Conservation (phyloP, 768 basidiomycete genomes). For the Macrolepiota dolichaula region DNA sequence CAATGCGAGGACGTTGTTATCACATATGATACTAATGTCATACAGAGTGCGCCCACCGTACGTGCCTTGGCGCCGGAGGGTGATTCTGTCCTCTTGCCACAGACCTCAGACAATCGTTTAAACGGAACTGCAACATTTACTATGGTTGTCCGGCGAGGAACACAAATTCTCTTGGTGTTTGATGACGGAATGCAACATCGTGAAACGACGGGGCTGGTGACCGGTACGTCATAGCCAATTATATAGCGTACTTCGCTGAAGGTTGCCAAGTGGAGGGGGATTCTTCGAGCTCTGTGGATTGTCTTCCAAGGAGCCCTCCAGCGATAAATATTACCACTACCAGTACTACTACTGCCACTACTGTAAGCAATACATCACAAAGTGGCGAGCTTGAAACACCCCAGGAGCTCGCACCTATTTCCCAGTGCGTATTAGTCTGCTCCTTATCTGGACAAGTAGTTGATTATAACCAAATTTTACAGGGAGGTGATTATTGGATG, state of each 20-base stretch:
- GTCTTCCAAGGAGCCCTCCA: neutral
- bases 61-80: constrained; percentile 36
- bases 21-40: constrained; percentile 31
- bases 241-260: neutral
- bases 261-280: neutral
- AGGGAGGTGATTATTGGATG: constrained; percentile 47
- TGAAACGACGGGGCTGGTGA: constrained; percentile 41
- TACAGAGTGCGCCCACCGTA: constrained; percentile 29
- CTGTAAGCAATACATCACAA: neutral
- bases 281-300: constrained; percentile 3
- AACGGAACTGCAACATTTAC: constrained; percentile 38
- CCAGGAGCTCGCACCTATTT: neutral
- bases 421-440: neutral
- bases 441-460: neutral
- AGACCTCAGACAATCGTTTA: constrained; percentile 21
- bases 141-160: constrained; percentile 34
- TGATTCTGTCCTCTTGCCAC: constrained; percentile 24
- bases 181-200: constrained; percentile 34
- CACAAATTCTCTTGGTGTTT: constrained; percentile 41
- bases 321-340: neutral
- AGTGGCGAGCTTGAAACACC: neutral
- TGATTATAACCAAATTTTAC: neutral
- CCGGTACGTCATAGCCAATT: constrained; percentile 23
- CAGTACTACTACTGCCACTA: neutral
- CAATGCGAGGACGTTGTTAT: constrained; percentile 53